Conservation (phyloP, 1,284 basidiomycete genomes). For the Cystobasidium sp. region DNA sequence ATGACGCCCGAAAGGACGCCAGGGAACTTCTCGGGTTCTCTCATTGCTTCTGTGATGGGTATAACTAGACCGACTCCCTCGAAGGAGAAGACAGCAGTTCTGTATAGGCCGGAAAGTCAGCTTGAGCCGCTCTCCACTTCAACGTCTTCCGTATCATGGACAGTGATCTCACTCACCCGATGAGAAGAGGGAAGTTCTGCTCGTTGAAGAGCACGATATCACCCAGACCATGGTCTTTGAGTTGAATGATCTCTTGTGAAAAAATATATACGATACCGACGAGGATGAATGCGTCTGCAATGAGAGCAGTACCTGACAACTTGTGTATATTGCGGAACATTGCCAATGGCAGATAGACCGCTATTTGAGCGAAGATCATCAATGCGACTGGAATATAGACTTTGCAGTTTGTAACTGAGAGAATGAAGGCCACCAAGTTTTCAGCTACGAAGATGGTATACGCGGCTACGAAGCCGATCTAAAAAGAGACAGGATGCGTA, state of each 20-base stretch:
- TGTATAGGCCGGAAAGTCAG: constrained; percentile 53
- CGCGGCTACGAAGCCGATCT: constrained; percentile 72
- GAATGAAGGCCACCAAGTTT: constrained; percentile 65
- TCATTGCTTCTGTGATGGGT: constrained; percentile 96
- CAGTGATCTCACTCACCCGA: too few species aligned
- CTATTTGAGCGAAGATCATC: constrained; percentile 80
- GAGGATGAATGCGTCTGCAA: constrained; percentile 95
- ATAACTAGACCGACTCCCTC: constrained; percentile 97
- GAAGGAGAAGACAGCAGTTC: constrained; percentile 97
- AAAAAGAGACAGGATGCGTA: neutral
- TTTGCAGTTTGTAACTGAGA: constrained; percentile 80
- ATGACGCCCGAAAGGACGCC: constrained; percentile 86
- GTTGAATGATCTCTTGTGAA: constrained; percentile 72
- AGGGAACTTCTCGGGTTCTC: constrained; percentile 87
- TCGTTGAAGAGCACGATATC: constrained; percentile 86
- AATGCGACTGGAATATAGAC: constrained; percentile 72
- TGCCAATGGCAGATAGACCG: constrained; percentile 73
- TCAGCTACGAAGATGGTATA: constrained; percentile 94
- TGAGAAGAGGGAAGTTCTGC: constrained; percentile 85
- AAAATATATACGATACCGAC: constrained; percentile 66
- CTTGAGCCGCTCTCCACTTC: neutral
- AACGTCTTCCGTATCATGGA: too few species aligned
- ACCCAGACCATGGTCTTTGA: constrained; percentile 72
- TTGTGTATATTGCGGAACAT: constrained; percentile 89
- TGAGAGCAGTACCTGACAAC: constrained; percentile 84